Percentiles rank a stretch among this genome's conserved stretches.
Conservation (phyloP, 1,284 basidiomycete species). For the Meira nashicola region DNA sequence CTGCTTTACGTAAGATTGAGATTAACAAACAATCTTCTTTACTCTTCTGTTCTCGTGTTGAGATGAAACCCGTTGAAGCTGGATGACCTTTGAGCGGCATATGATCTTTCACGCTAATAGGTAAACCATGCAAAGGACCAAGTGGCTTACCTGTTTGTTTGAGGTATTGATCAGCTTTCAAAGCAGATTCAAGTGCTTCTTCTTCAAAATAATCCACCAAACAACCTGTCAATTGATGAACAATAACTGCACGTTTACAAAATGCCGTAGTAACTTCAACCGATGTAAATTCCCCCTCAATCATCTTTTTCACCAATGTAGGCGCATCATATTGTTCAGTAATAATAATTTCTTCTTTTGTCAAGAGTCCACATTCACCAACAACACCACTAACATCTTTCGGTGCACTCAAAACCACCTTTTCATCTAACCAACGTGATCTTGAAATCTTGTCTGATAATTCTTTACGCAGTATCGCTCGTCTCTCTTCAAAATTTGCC, state of each 20-base stretch:
- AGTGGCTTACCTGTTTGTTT: conserved; percentile 57
- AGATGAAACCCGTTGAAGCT: conserved; percentile 63
- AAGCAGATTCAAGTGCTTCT: conserved; percentile 9
- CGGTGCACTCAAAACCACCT: no score
- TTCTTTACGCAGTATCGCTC: no score
- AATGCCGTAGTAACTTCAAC: conserved; percentile 18
- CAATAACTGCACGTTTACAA: conserved; percentile 21
- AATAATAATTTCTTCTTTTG: no score
- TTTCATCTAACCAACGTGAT: no score
- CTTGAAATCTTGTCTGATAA: no score
- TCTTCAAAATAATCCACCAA: conserved; percentile 22
- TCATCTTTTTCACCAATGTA: no score
- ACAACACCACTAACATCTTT: no score
- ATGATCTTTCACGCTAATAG: conserved; percentile 66
- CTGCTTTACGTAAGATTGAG: conserved; percentile 57
- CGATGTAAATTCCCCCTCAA: background rate
- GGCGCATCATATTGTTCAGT: no score
- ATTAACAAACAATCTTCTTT: conserved; percentile 55
- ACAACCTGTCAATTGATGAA: conserved; percentile 30
- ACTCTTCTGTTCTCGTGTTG: conserved; percentile 59
- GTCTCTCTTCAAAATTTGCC: no score
- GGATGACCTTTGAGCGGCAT: conserved; percentile 62
- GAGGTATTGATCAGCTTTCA: conserved; percentile 58
- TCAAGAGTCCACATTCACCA: no score
- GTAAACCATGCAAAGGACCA: conserved; percentile 64